phyloP scores from a whole-genome alignment of 2,329 filamentous ascomycete genomes.

The Fonsecaea pugnacius region DNA sequence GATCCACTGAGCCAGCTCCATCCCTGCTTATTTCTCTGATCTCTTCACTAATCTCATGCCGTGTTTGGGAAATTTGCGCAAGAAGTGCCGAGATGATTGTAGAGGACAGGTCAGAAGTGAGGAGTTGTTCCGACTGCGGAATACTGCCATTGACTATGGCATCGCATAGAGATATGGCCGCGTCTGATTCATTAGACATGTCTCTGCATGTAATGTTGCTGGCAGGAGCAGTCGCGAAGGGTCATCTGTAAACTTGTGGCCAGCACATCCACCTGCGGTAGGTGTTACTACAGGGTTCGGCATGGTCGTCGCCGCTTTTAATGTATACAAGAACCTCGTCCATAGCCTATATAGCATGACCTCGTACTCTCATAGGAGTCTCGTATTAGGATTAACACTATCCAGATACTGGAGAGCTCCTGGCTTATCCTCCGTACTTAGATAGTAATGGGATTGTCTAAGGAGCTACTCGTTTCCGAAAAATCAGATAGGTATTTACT shows the following conservation, averaged over 20 bases:
- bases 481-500: no score
- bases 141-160: slow-evolving; percentile 54
- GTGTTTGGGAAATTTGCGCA: slow-evolving; percentile 55
- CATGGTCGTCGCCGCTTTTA: no score
- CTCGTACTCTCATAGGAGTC: no score
- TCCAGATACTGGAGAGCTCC: no score
- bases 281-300: no score
- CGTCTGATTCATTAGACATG: slow-evolving; percentile 24
- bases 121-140: slow-evolving; percentile 60
- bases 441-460: no score
- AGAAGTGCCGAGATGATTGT: slow-evolving; percentile 56
- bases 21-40: slow-evolving; percentile 77
- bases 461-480: no score
- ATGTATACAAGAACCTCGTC: no score
- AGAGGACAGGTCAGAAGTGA: slow-evolving; percentile 57
- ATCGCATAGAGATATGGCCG: slow-evolving; percentile 23
- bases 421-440: no score
- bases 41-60: slow-evolving; percentile 61
- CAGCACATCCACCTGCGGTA: background rate
- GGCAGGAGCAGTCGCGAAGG: background rate
- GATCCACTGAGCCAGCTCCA: slow-evolving; percentile 76
- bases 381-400: no score
- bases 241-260: background rate
- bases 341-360: no score
- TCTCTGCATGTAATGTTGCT: slow-evolving; percentile 4